A percentile compares a stretch with the other conserved stretches of the same genome.
phyloP scores from a whole-genome alignment of 169 alveolate genomes.

The Amoebophrya sp. region DNA sequence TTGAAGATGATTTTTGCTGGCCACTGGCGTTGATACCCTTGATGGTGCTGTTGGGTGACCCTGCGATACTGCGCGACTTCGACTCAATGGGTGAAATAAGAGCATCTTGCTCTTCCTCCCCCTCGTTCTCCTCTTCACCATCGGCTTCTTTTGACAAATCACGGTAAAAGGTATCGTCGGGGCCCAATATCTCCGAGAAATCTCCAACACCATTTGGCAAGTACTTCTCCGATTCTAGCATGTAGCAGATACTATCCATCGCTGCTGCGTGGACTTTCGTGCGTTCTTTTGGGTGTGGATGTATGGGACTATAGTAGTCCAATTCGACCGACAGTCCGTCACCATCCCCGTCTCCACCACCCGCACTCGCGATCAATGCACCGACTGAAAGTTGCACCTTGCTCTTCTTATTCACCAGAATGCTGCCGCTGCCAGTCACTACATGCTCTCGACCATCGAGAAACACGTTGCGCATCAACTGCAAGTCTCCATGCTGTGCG shows the following conservation, averaged over 20 bases:
- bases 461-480: not conserved
- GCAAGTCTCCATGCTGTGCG: conserved; percentile 4
- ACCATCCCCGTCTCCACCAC: not conserved
- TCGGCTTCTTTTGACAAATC: too few relatives aligned
- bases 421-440: not conserved
- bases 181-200: not conserved
- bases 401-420: not conserved
- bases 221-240: not conserved
- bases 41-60: not conserved
- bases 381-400: not conserved
- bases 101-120: not conserved
- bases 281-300: not conserved
- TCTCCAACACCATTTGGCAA: not conserved
- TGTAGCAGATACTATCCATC: not conserved
- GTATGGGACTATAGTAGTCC: not conserved
- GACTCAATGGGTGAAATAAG: not conserved
- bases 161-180: too few relatives aligned
- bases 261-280: not conserved
- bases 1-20: too few relatives aligned
- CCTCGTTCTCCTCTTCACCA: not conserved
- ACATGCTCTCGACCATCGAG: not conserved
- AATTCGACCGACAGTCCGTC: not conserved
- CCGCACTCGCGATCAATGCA: not conserved
- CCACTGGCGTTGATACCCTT: too few relatives aligned
- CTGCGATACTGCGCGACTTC: not conserved